Conservation (phyloP, 768 basidiomycete genomes). For the Lactarius deliciosus region DNA sequence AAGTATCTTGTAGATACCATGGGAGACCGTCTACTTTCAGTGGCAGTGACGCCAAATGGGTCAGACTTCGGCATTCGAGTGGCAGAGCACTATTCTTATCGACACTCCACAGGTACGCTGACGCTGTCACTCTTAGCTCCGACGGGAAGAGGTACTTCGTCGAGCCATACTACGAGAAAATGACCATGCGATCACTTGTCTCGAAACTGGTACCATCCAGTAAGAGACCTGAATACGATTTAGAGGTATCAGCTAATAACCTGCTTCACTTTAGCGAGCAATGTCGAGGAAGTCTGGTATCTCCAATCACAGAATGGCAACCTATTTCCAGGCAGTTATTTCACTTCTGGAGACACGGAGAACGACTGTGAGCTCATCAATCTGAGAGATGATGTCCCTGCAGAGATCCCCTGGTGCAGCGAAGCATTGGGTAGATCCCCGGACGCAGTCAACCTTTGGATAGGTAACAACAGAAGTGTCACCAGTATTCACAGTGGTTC, state of each 20-base stretch:
- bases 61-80: slow-evolving; percentile 35
- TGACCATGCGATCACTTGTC: slow-evolving; percentile 63
- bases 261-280: slow-evolving; percentile 3
- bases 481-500: slow-evolving; percentile 88
- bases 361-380: slow-evolving; percentile 58
- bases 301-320: slow-evolving; percentile 95
- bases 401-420: slow-evolving; percentile 70
- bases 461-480: slow-evolving; percentile 71
- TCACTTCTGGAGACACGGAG: slow-evolving; percentile 35
- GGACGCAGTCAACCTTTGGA: slow-evolving; percentile 94
- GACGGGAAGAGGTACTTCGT: slow-evolving; percentile 66
- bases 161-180: slow-evolving; percentile 68
- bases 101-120: slow-evolving; percentile 57
- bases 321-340: slow-evolving; percentile 53
- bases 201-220: slow-evolving; percentile 35
- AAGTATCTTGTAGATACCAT: slow-evolving; percentile 58
- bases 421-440: slow-evolving; percentile 73
- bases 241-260: slow-evolving; percentile 10
- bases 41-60: slow-evolving; percentile 87
- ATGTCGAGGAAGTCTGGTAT: slow-evolving; percentile 51
- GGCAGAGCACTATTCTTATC: slow-evolving; percentile 10
- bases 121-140: slow-evolving; percentile 58
- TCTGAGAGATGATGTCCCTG: slow-evolving; percentile 64
- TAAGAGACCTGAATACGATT: background rate
- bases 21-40: slow-evolving; percentile 56